Base-by-base conservation (phyloP, 2,329 filamentous ascomycete species). In the Microcyclosporella mali region DNA sequence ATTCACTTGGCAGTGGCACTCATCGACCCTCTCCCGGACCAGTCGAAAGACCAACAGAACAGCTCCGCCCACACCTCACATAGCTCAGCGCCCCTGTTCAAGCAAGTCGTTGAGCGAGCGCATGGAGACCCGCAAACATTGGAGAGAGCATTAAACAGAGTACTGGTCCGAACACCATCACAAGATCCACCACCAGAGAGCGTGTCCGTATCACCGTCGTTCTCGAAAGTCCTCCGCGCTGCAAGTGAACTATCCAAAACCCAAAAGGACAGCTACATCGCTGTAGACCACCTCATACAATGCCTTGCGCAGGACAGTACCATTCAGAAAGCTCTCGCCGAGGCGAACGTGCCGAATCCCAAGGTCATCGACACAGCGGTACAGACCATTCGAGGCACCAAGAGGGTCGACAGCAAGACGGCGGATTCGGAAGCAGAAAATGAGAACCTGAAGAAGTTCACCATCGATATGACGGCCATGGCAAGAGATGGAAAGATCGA, bases 401-500 rank as follows among this genome's bases (percentile, higher is more conserved):
- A 82, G 70, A 78, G 90, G 51, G 89, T 98, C 32, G 92, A 98
- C 68, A 94, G 88, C 47, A 95, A 94, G 72, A 95, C 87, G 3
- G 92, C 92, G 42, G 92, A 98, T 67, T 82, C 84, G 0, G 92
- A 97, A 67, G 76, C 85, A 59, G 90, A 95, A 59, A 86, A 89
- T 59, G 92, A 98, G 69, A 95, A 95, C 62, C 73, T 98, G 47
- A 87, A 89, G 71, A 98, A 97, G 61, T 98, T 95, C 68, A 97
- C 92, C 43, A 92, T 97, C 59, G 92, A 98, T 68, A 94, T 98
- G 88, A 98, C 92, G 9, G 77, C 86, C 37, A 83, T 95, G 82
- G 92, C 92, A 47, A 78, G 89, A 64, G 92, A 98, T 70, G 94
- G 94, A 64, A 97, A 97, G 70, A 89, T 97, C 45, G 90, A 97